Evolutionary conservation across 78 protist genomes (phyloP).

Genomic region (Dictyostelium brefeldianum): DNA sequence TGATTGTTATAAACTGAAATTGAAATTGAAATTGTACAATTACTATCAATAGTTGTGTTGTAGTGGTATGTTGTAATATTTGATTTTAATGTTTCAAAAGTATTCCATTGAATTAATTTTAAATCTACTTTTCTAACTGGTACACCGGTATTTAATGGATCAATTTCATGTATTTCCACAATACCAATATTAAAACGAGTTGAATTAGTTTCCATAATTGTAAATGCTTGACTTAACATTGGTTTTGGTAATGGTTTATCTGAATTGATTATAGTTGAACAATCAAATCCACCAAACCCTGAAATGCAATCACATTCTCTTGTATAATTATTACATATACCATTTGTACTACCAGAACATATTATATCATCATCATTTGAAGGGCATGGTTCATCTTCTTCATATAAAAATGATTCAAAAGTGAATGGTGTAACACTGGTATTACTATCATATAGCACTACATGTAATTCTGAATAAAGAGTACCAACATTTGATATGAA

Average conservation of each 20-base stretch:
- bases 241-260: background rate
- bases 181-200: background rate
- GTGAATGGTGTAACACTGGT: background rate
- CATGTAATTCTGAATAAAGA: background rate
- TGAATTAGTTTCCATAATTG: background rate
- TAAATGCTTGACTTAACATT: background rate
- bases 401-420: background rate
- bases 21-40: background rate
- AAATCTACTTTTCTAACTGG: background rate
- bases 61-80: background rate
- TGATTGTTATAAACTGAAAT: background rate
- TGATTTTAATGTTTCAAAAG: background rate
- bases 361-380: background rate
- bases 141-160: background rate
- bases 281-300: conserved; percentile 4
- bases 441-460: background rate
- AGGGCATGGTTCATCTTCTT: background rate
- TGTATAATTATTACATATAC: background rate
- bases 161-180: background rate
- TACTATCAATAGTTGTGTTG: background rate
- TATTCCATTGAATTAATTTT: background rate
- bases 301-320: background rate
- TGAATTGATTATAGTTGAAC: background rate
- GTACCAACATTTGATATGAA: background rate
- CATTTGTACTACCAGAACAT: background rate